phyloP scores from a whole-genome alignment of 148 eudicot species.

The Rheum nobile region DNA sequence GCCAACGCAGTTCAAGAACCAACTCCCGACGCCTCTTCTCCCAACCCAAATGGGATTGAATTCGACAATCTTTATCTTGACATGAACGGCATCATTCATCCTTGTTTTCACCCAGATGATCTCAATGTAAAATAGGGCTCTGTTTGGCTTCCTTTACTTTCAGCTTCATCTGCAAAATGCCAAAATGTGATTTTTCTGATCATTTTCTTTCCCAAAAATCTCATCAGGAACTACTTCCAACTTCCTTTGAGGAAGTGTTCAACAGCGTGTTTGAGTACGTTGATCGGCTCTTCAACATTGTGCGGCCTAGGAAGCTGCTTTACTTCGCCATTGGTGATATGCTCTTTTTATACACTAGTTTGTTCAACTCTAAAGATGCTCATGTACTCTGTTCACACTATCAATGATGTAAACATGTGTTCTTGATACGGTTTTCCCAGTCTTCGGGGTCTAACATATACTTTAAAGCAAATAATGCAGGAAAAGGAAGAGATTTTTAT shows the following conservation, averaged over 20 bases:
- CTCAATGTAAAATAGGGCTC: neutral
- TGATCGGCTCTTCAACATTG: too few species aligned
- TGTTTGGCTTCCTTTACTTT: neutral
- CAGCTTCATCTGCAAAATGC: neutral
- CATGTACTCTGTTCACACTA: too few species aligned
- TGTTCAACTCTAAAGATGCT: too few species aligned
- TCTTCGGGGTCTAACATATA: too few species aligned
- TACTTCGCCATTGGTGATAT: slow-evolving; percentile 28
- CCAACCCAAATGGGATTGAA: slow-evolving; percentile 20
- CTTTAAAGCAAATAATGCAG: too few species aligned
- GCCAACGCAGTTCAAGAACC: slow-evolving; percentile 4
- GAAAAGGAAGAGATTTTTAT: too few species aligned
- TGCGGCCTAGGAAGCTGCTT: slow-evolving; percentile 20
- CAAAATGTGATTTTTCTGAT: neutral
- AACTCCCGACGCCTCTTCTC: neutral
- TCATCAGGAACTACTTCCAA: too few species aligned
- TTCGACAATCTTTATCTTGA: slow-evolving; percentile 31
- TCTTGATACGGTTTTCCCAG: too few species aligned
- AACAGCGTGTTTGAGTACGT: slow-evolving; percentile 17
- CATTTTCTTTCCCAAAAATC: too few species aligned
- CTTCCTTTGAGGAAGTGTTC: slow-evolving; percentile 20
- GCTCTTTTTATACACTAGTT: too few species aligned
- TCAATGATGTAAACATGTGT: too few species aligned
- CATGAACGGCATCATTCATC: slow-evolving; percentile 35
- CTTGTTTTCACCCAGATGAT: slow-evolving; percentile 31